Conservation (phyloP, 257 asterid genomes). For the Verbena officinalis region DNA sequence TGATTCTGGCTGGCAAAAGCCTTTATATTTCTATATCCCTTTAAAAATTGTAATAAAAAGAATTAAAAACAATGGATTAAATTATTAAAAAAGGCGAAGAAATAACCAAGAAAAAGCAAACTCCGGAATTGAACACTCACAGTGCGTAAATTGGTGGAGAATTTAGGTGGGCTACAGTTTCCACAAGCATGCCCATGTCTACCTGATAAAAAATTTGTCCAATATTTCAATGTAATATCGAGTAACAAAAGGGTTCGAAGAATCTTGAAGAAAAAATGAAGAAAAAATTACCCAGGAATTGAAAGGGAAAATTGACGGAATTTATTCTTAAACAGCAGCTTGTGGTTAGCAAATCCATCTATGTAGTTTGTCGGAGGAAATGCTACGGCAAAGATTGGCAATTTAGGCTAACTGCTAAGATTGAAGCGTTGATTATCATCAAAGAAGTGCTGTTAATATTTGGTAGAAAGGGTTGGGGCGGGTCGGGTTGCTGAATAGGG, state of each 20-base stretch:
- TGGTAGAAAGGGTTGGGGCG: too few relatives aligned
- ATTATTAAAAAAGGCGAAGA: not conserved
- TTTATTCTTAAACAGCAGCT: slow-evolving; percentile 30
- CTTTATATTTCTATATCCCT: slow-evolving; percentile 47
- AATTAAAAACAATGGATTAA: too few relatives aligned
- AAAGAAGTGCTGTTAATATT: too few relatives aligned
- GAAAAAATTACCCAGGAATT: slow-evolving; percentile 36
- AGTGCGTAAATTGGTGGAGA: slow-evolving; percentile 36
- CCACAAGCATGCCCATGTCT: slow-evolving; percentile 34
- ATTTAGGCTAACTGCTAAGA: too few relatives aligned
- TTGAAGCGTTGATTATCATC: too few relatives aligned
- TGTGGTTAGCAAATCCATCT: slow-evolving; percentile 40
- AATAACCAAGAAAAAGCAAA: not conserved
- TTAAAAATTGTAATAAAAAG: not conserved
- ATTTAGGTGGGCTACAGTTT: slow-evolving; percentile 24
- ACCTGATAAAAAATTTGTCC: slow-evolving; percentile 38
- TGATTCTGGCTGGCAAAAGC: slow-evolving; percentile 56
- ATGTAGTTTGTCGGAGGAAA: not conserved
- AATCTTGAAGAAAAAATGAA: slow-evolving; percentile 1
- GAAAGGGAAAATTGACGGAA: slow-evolving; percentile 31
- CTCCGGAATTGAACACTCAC: slow-evolving; percentile 48
- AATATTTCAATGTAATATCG: slow-evolving; percentile 2
- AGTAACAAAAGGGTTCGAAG: not conserved
- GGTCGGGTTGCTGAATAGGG: too few relatives aligned
- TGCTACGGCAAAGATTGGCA: too few relatives aligned